phyloP scores from a whole-genome alignment of 495 filamentous ascomycete species.

The Penicillium parvum region DNA sequence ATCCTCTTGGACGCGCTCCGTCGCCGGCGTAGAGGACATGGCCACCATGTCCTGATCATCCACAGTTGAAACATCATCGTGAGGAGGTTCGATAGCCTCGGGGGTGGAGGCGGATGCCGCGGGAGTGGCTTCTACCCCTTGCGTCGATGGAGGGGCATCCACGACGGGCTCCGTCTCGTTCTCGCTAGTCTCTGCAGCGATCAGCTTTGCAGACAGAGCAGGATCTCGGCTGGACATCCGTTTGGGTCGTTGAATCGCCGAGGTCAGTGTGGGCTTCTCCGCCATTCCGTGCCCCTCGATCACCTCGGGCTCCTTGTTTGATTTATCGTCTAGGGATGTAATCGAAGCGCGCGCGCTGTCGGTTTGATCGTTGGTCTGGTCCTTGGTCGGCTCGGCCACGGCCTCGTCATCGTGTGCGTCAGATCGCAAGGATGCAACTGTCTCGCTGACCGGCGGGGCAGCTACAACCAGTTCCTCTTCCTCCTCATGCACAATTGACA shows the following conservation, averaged over 20 bases:
- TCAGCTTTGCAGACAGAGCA: conserved; percentile 21
- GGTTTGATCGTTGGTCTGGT: conserved; percentile 18
- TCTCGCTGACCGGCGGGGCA: conserved; percentile 15
- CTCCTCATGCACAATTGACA: conserved; percentile 25
- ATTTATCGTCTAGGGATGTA: conserved; percentile 21
- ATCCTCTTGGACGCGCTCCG: conserved; percentile 6
- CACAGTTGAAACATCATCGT: conserved; percentile 15
- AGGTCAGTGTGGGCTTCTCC: conserved; percentile 30
- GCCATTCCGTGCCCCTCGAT: conserved; percentile 37
- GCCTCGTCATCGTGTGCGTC: conserved; percentile 13
- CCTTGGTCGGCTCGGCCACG: too few species aligned
- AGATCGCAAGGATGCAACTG: conserved; percentile 21
- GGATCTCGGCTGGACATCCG: conserved; percentile 30
- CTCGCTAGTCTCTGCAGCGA: conserved; percentile 25
- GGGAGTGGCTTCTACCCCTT: conserved; percentile 29
- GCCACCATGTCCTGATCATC: conserved; percentile 19
- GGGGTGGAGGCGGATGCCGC: conserved; percentile 18
- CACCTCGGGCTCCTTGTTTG: conserved; percentile 24
- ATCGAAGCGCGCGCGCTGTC: conserved; percentile 20
- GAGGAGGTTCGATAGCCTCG: conserved; percentile 23
- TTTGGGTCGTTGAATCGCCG: conserved; percentile 31
- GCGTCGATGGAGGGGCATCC: conserved; percentile 23
- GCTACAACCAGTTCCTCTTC: conserved; percentile 21
- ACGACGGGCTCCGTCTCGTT: conserved; percentile 12
- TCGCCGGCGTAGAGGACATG: conserved; percentile 10